A percentile compares a stretch with the other conserved stretches of the same genome.
phyloP scores from a whole-genome alignment of 169 alveolate species.

The Cryptosporidium meleagridis region DNA sequence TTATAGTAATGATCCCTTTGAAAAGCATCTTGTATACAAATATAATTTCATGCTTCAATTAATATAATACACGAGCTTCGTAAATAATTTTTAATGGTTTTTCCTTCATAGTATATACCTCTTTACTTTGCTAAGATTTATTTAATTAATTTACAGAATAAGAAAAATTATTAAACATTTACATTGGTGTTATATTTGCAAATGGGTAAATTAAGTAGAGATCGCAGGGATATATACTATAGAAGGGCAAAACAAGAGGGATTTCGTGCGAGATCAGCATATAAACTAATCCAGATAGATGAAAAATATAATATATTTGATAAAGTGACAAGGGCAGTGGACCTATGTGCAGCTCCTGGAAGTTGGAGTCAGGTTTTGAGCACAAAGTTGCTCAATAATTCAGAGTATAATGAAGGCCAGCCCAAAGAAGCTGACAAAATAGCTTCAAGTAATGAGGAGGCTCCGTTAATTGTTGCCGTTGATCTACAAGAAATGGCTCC shows the following conservation, averaged over 20 bases:
- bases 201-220: slow-evolving; percentile 93
- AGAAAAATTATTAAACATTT: neutral
- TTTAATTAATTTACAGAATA: slow-evolving; percentile 27
- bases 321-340: slow-evolving; percentile 90
- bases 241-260: slow-evolving; percentile 98
- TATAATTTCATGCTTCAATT: neutral
- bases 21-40: too few relatives aligned
- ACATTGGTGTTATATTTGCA: neutral
- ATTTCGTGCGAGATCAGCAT: slow-evolving; percentile 97
- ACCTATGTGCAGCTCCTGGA: slow-evolving; percentile 99
- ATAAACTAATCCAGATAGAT: slow-evolving; percentile 94
- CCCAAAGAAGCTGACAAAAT: slow-evolving; percentile 19
- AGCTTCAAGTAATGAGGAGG: slow-evolving; percentile 64
- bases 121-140: slow-evolving; percentile 43
- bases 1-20: neutral
- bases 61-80: neutral
- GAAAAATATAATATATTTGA: slow-evolving; percentile 89
- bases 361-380: slow-evolving; percentile 95
- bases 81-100: neutral
- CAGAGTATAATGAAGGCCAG: neutral
- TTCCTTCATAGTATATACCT: neutral
- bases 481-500: slow-evolving; percentile 98
- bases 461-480: slow-evolving; percentile 92
- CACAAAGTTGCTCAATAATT: slow-evolving; percentile 67
- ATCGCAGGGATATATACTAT: slow-evolving; percentile 95